phyloP scores from a whole-genome alignment of 139 green algal species.

The Dunaliella sp. region DNA sequence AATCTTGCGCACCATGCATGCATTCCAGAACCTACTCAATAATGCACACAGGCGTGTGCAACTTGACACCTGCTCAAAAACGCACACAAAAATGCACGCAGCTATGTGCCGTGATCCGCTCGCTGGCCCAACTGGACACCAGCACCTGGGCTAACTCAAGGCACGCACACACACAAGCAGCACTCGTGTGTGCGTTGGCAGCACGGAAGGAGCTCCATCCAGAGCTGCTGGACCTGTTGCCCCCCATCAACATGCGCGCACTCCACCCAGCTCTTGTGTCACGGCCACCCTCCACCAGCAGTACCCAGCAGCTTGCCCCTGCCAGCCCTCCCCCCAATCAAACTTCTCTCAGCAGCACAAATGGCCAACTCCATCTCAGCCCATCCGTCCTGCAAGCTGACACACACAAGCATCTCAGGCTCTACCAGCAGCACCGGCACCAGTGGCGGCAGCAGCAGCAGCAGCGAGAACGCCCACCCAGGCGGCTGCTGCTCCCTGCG shows the following conservation, averaged over 20 bases:
- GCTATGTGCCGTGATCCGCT: neutral
- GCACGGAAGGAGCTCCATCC: neutral
- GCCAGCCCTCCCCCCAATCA: neutral
- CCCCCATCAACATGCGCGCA: neutral
- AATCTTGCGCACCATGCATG: too few relatives aligned
- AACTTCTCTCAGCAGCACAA: neutral
- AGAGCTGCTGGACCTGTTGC: neutral
- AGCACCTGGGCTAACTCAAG: neutral
- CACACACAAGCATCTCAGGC: too few relatives aligned
- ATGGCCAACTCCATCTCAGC: neutral
- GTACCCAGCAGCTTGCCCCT: neutral
- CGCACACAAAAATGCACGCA: too few relatives aligned
- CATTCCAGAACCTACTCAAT: too few relatives aligned
- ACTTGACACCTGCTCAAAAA: too few relatives aligned
- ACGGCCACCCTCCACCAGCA: neutral
- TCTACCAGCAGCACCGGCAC: too few relatives aligned
- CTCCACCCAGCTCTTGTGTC: too few relatives aligned
- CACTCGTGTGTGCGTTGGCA: neutral
- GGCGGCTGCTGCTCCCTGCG: neutral
- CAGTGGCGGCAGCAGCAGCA: too few relatives aligned
- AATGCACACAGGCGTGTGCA: neutral
- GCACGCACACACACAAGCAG: neutral
- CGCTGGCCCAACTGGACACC: neutral
- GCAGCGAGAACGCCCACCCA: too few relatives aligned
- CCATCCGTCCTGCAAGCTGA: too few relatives aligned